These are phyloP conservation scores for Backusella luteola DNA, from an alignment of 192 early-diverging fungal species.

Conservation along the genomic window DNA sequence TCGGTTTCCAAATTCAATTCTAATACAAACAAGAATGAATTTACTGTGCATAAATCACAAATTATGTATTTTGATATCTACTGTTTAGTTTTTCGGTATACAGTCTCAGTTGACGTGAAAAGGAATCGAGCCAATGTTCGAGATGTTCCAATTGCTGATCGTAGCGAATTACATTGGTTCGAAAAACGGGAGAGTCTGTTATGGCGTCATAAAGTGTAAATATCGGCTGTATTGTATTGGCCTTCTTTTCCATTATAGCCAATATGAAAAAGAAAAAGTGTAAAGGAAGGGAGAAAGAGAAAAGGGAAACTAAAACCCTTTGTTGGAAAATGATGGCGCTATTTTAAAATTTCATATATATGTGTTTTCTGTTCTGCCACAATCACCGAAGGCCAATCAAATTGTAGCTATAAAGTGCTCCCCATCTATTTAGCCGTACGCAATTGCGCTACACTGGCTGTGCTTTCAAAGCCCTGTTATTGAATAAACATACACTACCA, in stretches of 20 bases:
- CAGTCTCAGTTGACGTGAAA: slow-evolving; percentile 37
- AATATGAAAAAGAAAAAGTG: background rate
- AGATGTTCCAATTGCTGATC: slow-evolving; percentile 57
- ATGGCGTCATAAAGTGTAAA: slow-evolving; percentile 49
- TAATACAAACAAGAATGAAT: slow-evolving; percentile 7
- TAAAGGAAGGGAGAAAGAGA: background rate
- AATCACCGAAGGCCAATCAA: background rate
- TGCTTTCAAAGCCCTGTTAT: background rate
- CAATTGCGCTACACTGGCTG: background rate
- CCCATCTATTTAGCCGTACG: background rate
- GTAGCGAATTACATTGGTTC: slow-evolving; percentile 52
- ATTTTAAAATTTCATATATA: background rate
- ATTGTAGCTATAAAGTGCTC: background rate
- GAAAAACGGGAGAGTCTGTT: slow-evolving; percentile 51
- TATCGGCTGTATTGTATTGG: slow-evolving; percentile 5
- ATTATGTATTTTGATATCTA: slow-evolving; percentile 10
- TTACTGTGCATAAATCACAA: background rate
- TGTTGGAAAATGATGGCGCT: background rate
- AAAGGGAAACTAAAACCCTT: background rate
- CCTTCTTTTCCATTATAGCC: background rate
- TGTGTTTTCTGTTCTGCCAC: background rate
- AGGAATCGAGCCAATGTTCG: slow-evolving; percentile 50
- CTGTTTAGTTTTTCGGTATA: slow-evolving; percentile 44
- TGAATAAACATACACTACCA: background rate
- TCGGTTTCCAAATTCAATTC: slow-evolving; percentile 41